These are phyloP conservation scores for Yamadazyma dushanensis DNA, from an alignment of 1,139 yeast species.

Conservation along the genomic window DNA sequence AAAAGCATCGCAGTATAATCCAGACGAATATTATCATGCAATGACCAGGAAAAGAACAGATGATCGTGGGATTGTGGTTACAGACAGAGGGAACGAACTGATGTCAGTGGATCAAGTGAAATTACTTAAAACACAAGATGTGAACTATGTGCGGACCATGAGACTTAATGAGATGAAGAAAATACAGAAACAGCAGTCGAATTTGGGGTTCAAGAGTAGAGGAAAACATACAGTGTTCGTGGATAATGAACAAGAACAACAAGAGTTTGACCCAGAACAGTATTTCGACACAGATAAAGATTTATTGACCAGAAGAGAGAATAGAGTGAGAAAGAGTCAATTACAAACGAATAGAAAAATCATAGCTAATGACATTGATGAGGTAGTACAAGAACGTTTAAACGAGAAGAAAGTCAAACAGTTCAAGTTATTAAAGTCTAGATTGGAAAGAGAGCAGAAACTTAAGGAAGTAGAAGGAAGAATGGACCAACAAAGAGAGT, in stretches of 20 bases:
- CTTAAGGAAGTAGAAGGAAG: constrained; percentile 66
- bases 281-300: constrained; percentile 70
- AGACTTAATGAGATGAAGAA: constrained; percentile 67
- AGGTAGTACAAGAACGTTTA: constrained; percentile 39
- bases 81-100: constrained; percentile 65
- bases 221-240: constrained; percentile 89
- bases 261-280: constrained; percentile 59
- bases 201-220: constrained; percentile 50
- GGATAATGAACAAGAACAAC: constrained; percentile 56
- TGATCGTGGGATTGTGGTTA: constrained; percentile 59
- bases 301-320: constrained; percentile 65
- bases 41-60: constrained; percentile 77
- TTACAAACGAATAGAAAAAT: constrained; percentile 42
- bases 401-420: constrained; percentile 61
- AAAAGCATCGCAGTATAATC: constrained; percentile 75
- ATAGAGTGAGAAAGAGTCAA: constrained; percentile 67
- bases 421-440: constrained; percentile 52
- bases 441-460: constrained; percentile 67
- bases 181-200: constrained; percentile 60
- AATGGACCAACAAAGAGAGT: constrained; percentile 76
- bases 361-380: constrained; percentile 27
- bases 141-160: constrained; percentile 77
- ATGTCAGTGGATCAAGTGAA: constrained; percentile 75
- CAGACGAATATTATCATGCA: constrained; percentile 96
- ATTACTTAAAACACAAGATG: constrained; percentile 84